Base-by-base conservation (phyloP, 768 basidiomycete genomes). In the Phylloporus sp. region DNA sequence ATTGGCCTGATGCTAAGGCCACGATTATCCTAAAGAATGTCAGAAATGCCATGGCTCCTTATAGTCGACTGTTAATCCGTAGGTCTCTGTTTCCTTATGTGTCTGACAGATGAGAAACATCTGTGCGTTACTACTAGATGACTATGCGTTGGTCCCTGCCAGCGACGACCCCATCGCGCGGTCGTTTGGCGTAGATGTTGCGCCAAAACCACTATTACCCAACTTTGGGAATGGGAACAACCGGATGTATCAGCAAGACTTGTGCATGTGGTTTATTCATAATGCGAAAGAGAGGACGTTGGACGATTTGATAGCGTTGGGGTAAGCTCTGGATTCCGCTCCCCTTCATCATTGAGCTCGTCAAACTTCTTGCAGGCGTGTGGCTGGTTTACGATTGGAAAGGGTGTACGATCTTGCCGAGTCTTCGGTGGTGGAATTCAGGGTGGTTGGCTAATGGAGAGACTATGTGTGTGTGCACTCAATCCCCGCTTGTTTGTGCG, bases 201-300 rank as follows among this genome's bases (percentile, higher is more conserved):
- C 75, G 1, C 77, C 77, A 0, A 70, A 72, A 47, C 79, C 34
- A 7, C n/a, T 35, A n/a, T n/a, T 12, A n/a, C 10, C 78, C 6
- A 79, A 78, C 58, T 79, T 72, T 45, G 77, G 76, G 22, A 66
- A 70, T 8, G 78, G 74, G 3, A 66, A 64, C 39, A 60, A 73
- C 32, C 61, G 72, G 6, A 64, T 64, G 24, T 79, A 79, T 53
- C 62, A 73, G 28, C 72, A 72, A 42, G 79, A 80, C 51, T 44
- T 79, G 36, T 71, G 70, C 45, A 77, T 80, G 78, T 72, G 77
- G 71, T 40, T 61, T 15, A 24, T 69, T 10, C 58, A 73, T 15
- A 78, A 80, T 44, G 60, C 68, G 9, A 68, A 73, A 56, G 77
- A 79, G 52, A 72, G 79, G 6, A 72, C 71, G 0, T 42, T 79